These are phyloP conservation scores for Diaporthe batatas DNA, from an alignment of 2,329 filamentous ascomycete genomes.

Conservation along the genomic window DNA sequence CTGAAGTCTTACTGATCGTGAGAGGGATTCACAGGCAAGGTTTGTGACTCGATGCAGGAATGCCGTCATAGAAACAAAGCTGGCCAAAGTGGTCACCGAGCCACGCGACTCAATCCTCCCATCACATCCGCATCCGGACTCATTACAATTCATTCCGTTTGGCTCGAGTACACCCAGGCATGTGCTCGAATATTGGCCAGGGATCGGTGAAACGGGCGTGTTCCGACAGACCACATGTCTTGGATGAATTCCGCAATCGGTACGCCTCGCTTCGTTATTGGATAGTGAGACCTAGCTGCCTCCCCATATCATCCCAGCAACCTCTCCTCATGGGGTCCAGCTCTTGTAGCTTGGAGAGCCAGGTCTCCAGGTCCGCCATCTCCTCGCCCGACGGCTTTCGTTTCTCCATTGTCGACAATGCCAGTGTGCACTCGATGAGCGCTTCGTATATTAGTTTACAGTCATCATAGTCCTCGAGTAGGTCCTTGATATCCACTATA, in stretches of 20 bases:
- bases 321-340: conserved; percentile 82
- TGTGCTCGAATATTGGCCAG: background rate
- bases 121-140: background rate
- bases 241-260: conserved; percentile 5
- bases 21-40: background rate
- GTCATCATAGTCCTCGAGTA: conserved; percentile 70
- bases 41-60: conserved; percentile 26
- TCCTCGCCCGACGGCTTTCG: conserved; percentile 55
- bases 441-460: conserved; percentile 91
- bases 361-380: conserved; percentile 62
- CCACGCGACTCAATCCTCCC: conserved; percentile 1
- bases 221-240: conserved; percentile 7
- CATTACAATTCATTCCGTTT: background rate
- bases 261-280: conserved; percentile 16
- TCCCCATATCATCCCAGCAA: conserved; percentile 80
- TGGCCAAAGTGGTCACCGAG: conserved; percentile 4
- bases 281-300: conserved; percentile 48
- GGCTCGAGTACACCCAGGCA: background rate
- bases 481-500: conserved; percentile 78
- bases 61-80: conserved; percentile 19
- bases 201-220: background rate
- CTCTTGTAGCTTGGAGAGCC: conserved; percentile 75
- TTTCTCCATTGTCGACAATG: conserved; percentile 67
- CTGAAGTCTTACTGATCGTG: conserved; percentile 18
- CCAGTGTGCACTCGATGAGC: conserved; percentile 79